Evolutionary conservation across 768 basidiomycete species (phyloP).

Genomic region (Sistotremastrum suecicum): DNA sequence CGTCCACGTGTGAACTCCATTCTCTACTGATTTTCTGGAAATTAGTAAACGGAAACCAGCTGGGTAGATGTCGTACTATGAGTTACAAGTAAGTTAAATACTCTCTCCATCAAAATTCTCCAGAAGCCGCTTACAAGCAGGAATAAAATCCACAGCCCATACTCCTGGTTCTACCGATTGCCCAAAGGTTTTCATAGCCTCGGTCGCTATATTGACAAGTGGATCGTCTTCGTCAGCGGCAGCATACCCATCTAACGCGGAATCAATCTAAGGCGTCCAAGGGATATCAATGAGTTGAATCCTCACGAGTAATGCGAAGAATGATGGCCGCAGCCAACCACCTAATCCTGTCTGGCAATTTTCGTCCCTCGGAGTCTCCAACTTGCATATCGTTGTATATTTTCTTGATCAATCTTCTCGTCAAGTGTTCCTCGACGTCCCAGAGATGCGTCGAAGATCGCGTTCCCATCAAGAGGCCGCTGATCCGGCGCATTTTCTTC

Average conservation of each 20-base stretch:
- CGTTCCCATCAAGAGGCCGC: no score
- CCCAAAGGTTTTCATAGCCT: slow-evolving; percentile 2
- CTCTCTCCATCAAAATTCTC: neutral
- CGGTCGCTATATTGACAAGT: slow-evolving; percentile 2
- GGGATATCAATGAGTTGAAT: no score
- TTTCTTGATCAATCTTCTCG: no score
- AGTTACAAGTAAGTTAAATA: neutral
- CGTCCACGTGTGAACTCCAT: neutral
- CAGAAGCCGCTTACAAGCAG: neutral
- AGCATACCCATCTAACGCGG: slow-evolving; percentile 4
- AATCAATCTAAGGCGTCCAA: no score
- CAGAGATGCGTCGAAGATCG: no score
- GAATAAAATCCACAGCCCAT: slow-evolving; percentile 4
- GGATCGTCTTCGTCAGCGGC: slow-evolving; percentile 3
- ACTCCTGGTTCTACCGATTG: slow-evolving; percentile 1
- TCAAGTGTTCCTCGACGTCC: no score
- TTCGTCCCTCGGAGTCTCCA: no score
- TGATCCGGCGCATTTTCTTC: no score
- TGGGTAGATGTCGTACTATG: slow-evolving; percentile 8
- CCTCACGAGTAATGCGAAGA: no score
- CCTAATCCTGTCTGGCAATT: no score
- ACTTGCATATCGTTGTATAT: no score
- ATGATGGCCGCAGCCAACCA: no score
- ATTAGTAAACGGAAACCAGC: slow-evolving; percentile 11
- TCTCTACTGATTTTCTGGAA: slow-evolving; percentile 5